Evolutionary conservation across 257 asterid species (phyloP), one percentile per base, ranked within the genome.

Genomic region (Plantago ovata): DNA sequence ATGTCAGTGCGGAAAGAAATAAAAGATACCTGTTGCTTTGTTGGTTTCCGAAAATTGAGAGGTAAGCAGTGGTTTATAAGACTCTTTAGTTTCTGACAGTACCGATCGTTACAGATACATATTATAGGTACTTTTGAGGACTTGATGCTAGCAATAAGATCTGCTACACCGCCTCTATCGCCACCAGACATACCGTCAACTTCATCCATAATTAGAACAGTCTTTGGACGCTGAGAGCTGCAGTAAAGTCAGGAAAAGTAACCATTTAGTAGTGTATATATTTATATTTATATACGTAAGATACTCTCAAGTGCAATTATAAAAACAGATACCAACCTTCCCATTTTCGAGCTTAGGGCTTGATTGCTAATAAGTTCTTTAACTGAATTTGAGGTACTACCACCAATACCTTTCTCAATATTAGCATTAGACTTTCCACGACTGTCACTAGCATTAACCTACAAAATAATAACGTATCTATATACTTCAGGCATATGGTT

Each of bases 171-270:
- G 51, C 99, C 99, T 76, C 99, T 84, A 72, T 93, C 99, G 61
- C 99, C 99, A 74, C 87, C 99, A 67, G 99, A 89, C 97, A 93
- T 93, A 56, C 99, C 99, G 41, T 93, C 99, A 77, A 93, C 99
- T 77, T 93, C 99, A 74, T 93, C 99, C 99, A 93, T 93, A 23
- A 93, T 86, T 62, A 93, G 87, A 69, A 93, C 97, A 58, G 94
- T 79, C 72, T 84, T 93, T 28, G 56, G 80, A 69, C 65, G 84
- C 52, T 78, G 82, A 60, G 84, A 73, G 60, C 98, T 92, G 89
- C 62, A 88, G 70, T 33, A 67, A 12, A 53, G 49, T 59, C 13
- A 55, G 67, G 53, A 62, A 70, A 39, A 42, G 62, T 57, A 58
- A 63, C 51, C 16, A 58, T 36, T n/a, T n/a, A n/a, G n/a, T n/a